These are phyloP conservation scores for Saccharomycopsis crataegensis DNA, from an alignment of 1,139 yeast species.

Conservation along the genomic window DNA sequence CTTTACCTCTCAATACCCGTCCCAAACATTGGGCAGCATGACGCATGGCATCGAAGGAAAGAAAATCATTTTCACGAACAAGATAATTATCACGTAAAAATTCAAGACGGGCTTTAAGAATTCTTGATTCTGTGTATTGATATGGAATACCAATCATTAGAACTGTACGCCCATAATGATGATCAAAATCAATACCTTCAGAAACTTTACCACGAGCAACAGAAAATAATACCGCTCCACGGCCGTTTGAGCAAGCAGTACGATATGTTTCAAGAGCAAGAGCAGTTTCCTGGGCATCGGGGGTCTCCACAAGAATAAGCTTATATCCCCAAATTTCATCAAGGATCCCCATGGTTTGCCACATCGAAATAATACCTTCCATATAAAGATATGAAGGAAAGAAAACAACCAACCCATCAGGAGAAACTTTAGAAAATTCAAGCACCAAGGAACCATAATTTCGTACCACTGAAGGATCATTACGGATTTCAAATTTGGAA, in stretches of 20 bases:
- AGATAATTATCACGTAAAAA: slow-evolving; percentile 88
- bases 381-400: slow-evolving; percentile 94
- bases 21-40: slow-evolving; percentile 99
- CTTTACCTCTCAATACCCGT: slow-evolving; percentile 93
- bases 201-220: slow-evolving; percentile 99
- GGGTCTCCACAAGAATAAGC: slow-evolving; percentile 93
- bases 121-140: slow-evolving; percentile 96
- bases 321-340: slow-evolving; percentile 99
- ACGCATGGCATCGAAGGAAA: slow-evolving; percentile 98
- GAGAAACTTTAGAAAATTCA: slow-evolving; percentile 91
- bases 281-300: slow-evolving; percentile 98
- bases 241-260: slow-evolving; percentile 93
- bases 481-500: slow-evolving; percentile 92
- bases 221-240: slow-evolving; percentile 92
- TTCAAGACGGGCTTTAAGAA: slow-evolving; percentile 87
- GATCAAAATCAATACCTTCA: slow-evolving; percentile 98
- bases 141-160: slow-evolving; percentile 98
- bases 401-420: slow-evolving; percentile 97
- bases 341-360: slow-evolving; percentile 97
- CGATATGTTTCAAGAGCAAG: slow-evolving; percentile 91
- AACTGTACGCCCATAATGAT: slow-evolving; percentile 95
- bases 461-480: slow-evolving; percentile 95
- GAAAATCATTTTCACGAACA: slow-evolving; percentile 85
- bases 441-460: slow-evolving; percentile 89
- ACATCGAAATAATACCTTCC: slow-evolving; percentile 96